These are phyloP conservation scores for Globisporangium apiculatum DNA, from an alignment of 352 stramenopile species.

Conservation along the genomic window DNA sequence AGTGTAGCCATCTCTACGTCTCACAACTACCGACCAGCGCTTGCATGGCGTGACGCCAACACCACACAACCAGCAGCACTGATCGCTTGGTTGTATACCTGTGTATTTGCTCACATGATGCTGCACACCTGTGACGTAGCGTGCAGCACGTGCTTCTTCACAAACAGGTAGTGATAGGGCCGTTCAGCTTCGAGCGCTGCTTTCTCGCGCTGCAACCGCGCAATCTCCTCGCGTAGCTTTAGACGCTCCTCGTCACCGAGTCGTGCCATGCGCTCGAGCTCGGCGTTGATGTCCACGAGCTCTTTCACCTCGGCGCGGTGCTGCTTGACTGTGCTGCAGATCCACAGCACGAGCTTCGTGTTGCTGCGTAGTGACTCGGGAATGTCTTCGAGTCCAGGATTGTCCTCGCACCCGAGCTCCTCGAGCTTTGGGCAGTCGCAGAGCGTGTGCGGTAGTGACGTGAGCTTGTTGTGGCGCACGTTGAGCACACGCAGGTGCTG, in stretches of 20 bases:
- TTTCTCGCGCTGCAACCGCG: constrained; percentile 55
- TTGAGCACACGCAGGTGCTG: constrained; percentile 52
- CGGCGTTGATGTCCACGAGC: constrained; percentile 68
- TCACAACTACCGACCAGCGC: no score
- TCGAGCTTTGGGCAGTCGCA: constrained; percentile 57
- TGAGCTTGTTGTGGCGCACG: constrained; percentile 70
- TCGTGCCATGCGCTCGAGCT: constrained; percentile 65
- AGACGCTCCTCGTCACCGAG: constrained; percentile 70
- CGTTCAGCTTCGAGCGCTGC: constrained; percentile 46
- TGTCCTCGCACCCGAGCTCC: constrained; percentile 49
- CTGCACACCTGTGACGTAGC: constrained; percentile 52
- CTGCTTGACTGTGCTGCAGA: constrained; percentile 69
- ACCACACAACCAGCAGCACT: no score
- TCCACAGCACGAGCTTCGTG: constrained; percentile 72
- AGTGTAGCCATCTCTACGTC: constrained; percentile 7
- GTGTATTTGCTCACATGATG: constrained; percentile 39
- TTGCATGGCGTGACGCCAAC: no score
- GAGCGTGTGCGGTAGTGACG: constrained; percentile 51
- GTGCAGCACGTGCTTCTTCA: constrained; percentile 53
- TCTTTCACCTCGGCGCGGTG: constrained; percentile 53
- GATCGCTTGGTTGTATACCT: no score
- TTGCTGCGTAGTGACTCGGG: constrained; percentile 60
- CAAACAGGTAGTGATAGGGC: constrained; percentile 60
- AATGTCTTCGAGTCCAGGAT: constrained; percentile 49
- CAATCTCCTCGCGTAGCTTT: constrained; percentile 57